Conservation (phyloP, 2,329 filamentous ascomycete genomes). For the Balansia obtecta region DNA sequence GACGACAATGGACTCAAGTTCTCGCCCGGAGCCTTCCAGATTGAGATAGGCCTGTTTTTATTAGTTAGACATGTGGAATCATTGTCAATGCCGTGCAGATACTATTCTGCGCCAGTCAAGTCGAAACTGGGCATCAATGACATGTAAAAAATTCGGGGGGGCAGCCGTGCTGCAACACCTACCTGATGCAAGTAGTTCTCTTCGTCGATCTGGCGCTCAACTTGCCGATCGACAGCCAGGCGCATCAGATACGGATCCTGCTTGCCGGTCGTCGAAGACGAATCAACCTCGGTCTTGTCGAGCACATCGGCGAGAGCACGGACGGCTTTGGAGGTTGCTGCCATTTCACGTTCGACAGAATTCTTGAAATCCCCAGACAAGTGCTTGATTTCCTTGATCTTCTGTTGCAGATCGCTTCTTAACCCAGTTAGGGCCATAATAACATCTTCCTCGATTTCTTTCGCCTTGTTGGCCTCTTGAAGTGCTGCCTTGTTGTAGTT, state of each 20-base stretch:
- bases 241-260: slow-evolving; percentile 85
- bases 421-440: slow-evolving; percentile 77
- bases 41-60: slow-evolving; percentile 71
- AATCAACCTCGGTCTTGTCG: slow-evolving; percentile 66
- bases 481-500: slow-evolving; percentile 74
- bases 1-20: slow-evolving; percentile 91
- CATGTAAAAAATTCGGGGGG: not conserved
- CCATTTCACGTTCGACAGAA: slow-evolving; percentile 89
- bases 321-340: slow-evolving; percentile 67
- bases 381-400: slow-evolving; percentile 97
- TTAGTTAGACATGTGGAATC: not conserved
- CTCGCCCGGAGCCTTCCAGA: slow-evolving; percentile 82
- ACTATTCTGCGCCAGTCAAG: not conserved
- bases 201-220: slow-evolving; percentile 88
- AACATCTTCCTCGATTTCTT: slow-evolving; percentile 83
- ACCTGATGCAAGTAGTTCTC: slow-evolving; percentile 94
- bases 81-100: not conserved
- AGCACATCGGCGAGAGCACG: slow-evolving; percentile 71
- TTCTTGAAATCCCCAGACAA: slow-evolving; percentile 95
- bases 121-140: not conserved
- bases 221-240: slow-evolving; percentile 73
- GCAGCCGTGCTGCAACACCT: slow-evolving; percentile 16
- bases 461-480: slow-evolving; percentile 73
- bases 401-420: slow-evolving; percentile 79
- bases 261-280: slow-evolving; percentile 62